phyloP scores from a whole-genome alignment of 306 rosid species.

The Lithocarpus polystachyus region DNA sequence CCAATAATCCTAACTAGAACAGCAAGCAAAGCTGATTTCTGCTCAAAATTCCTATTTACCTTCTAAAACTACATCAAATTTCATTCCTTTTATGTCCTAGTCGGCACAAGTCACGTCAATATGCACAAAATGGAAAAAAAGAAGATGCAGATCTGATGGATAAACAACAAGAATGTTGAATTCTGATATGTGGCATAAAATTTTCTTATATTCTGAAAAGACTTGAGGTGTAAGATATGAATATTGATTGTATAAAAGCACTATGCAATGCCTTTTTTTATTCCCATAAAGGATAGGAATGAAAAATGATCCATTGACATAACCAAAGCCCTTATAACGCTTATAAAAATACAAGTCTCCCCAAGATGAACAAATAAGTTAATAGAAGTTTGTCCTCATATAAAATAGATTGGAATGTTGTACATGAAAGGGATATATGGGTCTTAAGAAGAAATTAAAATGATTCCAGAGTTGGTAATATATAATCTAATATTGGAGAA shows the following conservation, averaged over 20 bases:
- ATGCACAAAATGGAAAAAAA: not conserved
- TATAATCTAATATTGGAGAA: constrained; percentile 15
- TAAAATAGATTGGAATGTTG: constrained; percentile 8
- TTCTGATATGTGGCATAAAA: constrained; percentile 33
- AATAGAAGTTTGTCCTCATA: constrained; percentile 19
- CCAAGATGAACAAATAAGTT: constrained; percentile 5
- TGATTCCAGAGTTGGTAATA: constrained; percentile 12
- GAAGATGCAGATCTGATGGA: constrained; percentile 27
- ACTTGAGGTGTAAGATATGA: constrained; percentile 53
- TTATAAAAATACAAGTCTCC: constrained; percentile 35
- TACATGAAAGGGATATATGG: not conserved
- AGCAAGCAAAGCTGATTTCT: not conserved
- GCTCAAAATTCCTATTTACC: constrained; percentile 15
- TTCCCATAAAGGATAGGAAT: constrained; percentile 25
- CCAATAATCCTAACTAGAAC: not conserved
- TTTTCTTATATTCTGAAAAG: constrained; percentile 39
- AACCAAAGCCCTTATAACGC: constrained; percentile 37
- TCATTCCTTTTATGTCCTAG: not conserved
- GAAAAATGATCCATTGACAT: constrained; percentile 38
- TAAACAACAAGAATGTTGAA: constrained; percentile 23
- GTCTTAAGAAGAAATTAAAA: not conserved
- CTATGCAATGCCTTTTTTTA: constrained; percentile 26
- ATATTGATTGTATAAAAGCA: constrained; percentile 35
- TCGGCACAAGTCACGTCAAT: not conserved
- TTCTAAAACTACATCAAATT: constrained; percentile 15